Percentiles rank a stretch among this genome's conserved stretches.
Conservation (phyloP, 1,139 yeast genomes). For the Debaryomycetaceae sp. region DNA sequence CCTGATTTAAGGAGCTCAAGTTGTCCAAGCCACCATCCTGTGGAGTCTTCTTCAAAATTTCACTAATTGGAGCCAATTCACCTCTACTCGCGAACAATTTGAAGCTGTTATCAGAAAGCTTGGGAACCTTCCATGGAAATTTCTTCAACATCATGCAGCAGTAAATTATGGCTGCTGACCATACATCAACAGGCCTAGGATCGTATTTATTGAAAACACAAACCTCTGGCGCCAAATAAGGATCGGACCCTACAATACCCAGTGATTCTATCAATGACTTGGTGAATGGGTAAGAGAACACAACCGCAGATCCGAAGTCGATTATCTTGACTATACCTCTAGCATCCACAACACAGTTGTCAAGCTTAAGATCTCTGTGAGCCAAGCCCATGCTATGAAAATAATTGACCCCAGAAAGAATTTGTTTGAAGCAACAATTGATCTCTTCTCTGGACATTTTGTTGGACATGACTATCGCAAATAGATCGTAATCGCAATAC, state of each 20-base stretch:
- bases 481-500: slow-evolving; percentile 87
- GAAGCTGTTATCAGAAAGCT: slow-evolving; percentile 77
- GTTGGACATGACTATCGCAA: slow-evolving; percentile 94
- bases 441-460: slow-evolving; percentile 84
- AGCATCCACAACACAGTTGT: slow-evolving; percentile 84
- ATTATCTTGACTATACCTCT: slow-evolving; percentile 86
- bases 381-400: slow-evolving; percentile 86
- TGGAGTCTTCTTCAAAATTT: slow-evolving; percentile 40
- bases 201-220: slow-evolving; percentile 78
- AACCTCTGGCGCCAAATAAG: slow-evolving; percentile 93
- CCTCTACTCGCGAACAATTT: slow-evolving; percentile 56
- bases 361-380: slow-evolving; percentile 88
- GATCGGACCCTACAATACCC: slow-evolving; percentile 93
- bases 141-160: slow-evolving; percentile 94
- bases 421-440: slow-evolving; percentile 87
- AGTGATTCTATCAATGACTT: slow-evolving; percentile 76
- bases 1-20: slow-evolving; percentile 27
- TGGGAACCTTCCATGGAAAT: slow-evolving; percentile 98
- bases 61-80: slow-evolving; percentile 39
- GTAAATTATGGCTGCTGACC: slow-evolving; percentile 93
- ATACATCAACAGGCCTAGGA: slow-evolving; percentile 90
- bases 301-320: slow-evolving; percentile 94
- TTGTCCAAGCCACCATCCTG: slow-evolving; percentile 18
- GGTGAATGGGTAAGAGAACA: slow-evolving; percentile 85
- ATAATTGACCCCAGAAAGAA: slow-evolving; percentile 76